Evolutionary conservation across 2,329 filamentous ascomycete species (phyloP).

Genomic region (Rutstroemia sp.): DNA sequence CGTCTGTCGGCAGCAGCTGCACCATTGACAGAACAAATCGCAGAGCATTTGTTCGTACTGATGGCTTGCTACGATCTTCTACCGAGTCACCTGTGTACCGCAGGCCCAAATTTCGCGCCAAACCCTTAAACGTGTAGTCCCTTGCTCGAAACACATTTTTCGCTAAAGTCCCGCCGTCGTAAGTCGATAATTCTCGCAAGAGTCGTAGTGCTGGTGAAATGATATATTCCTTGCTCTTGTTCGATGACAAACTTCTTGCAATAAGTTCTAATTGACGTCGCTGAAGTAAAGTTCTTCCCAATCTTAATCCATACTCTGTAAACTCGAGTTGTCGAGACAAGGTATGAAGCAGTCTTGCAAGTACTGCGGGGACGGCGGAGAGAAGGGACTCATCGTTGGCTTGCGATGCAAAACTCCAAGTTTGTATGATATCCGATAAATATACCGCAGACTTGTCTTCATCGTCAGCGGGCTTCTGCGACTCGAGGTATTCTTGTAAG

Average conservation of each 20-base stretch:
- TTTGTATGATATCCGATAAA: slow-evolving; percentile 75
- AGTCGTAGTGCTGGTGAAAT: slow-evolving; percentile 84
- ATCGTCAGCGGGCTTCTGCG: slow-evolving; percentile 40
- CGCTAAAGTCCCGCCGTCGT: slow-evolving; percentile 79
- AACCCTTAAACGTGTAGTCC: slow-evolving; percentile 69
- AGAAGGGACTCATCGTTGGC: slow-evolving; percentile 74
- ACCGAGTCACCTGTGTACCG: slow-evolving; percentile 48
- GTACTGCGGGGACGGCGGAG: slow-evolving; percentile 70
- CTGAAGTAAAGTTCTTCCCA: slow-evolving; percentile 77
- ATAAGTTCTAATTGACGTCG: slow-evolving; percentile 75
- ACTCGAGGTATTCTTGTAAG: slow-evolving; percentile 61
- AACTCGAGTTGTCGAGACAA: slow-evolving; percentile 69
- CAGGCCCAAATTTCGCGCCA: slow-evolving; percentile 76
- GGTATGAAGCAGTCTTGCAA: slow-evolving; percentile 74
- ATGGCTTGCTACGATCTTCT: slow-evolving; percentile 64
- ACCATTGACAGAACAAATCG: slow-evolving; percentile 74
- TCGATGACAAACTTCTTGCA: slow-evolving; percentile 68
- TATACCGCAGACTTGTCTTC: slow-evolving; percentile 55
- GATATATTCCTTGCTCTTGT: slow-evolving; percentile 77
- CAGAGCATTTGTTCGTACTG: slow-evolving; percentile 75
- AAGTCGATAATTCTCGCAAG: slow-evolving; percentile 74
- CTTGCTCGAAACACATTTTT: slow-evolving; percentile 70
- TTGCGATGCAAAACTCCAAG: slow-evolving; percentile 77
- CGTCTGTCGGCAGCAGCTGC: slow-evolving; percentile 67
- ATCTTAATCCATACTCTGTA: slow-evolving; percentile 63